Conservation (phyloP, 768 basidiomycete species). For the Mycena venus region DNA sequence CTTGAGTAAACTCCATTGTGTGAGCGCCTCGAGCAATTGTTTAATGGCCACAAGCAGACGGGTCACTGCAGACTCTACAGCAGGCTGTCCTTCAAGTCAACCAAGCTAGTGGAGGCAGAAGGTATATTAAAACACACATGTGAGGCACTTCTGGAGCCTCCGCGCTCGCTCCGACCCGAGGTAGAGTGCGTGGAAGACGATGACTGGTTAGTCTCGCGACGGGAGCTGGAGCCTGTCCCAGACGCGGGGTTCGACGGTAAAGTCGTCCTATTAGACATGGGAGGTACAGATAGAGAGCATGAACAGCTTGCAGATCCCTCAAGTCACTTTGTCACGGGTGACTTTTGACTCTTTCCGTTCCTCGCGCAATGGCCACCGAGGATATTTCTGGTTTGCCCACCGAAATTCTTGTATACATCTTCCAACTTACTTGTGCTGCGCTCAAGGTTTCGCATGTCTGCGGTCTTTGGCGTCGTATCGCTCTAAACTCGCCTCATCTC, state of each 20-base stretch:
- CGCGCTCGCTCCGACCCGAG: slow-evolving; percentile 57
- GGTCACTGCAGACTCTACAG: slow-evolving; percentile 93
- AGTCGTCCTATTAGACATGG: slow-evolving; percentile 17
- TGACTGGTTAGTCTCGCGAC: slow-evolving; percentile 65
- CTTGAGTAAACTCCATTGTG: slow-evolving; percentile 83
- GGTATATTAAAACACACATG: slow-evolving; percentile 45
- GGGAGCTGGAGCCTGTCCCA: slow-evolving; percentile 45
- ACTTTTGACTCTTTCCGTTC: neutral
- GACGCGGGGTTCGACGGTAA: slow-evolving; percentile 24
- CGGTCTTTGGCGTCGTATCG: slow-evolving; percentile 3
- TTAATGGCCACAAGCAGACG: slow-evolving; percentile 95
- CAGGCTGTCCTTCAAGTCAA: slow-evolving; percentile 60
- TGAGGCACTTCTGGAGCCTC: slow-evolving; percentile 49
- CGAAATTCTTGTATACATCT: slow-evolving; percentile 11
- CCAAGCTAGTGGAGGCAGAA: slow-evolving; percentile 16
- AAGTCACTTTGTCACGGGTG: neutral
- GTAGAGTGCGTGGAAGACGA: slow-evolving; percentile 62
- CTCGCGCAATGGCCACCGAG: neutral
- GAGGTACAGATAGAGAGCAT: too few species aligned
- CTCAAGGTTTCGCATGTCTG: slow-evolving; percentile 3
- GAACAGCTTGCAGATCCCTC: too few species aligned
- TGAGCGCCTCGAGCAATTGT: slow-evolving; percentile 90
- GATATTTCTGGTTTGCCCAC: neutral
- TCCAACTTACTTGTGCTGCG: neutral
- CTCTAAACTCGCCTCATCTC: neutral